Base-by-base conservation (phyloP, 2,329 filamentous ascomycete genomes). In the Arthrobotrys musiformis region DNA sequence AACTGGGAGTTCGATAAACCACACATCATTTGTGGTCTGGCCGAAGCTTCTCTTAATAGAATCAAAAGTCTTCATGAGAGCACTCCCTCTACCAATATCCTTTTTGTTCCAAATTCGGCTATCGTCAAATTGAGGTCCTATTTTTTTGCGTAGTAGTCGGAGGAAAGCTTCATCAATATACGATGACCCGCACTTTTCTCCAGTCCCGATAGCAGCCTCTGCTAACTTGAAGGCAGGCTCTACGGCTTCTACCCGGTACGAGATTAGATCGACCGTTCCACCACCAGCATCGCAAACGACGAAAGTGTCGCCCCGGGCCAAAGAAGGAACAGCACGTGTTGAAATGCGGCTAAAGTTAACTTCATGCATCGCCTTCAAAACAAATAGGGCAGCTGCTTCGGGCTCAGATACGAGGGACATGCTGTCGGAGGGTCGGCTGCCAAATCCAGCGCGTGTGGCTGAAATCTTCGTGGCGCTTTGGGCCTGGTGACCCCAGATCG, bases 271-370 rank as follows among this genome's bases (percentile, higher is more conserved):
- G 2, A 80, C 79, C 1, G 79, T 80, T 17, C 79, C 79, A 7
- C 79, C 79, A 24, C 79, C 79, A 19, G 78, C 76, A 30, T 80
- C 79, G 28, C 79, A 80, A 33, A 79, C 66, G 19, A 80, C 50
- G 7, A 80, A 74, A 7, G 42, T 52, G n/a, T 80, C 72, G 11
- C 68, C 70, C 3, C 48, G 44, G 24, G 72, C 22, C 11, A 68
- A 19, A 0, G 54, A 48, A 17, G 42, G 30, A 19, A 70, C 3
- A 7, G 22, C 30, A 30, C 8, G 33, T 15, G 26, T 62, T 0
- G 37, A 26, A 6, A 48, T 54, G 2, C 61, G 28, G 9, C 30
- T 44, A 28, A 44, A 50, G 42, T 63, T 70, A 17, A n/a, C 24
- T 1, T 70, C 61, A 33, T 70, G 44, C 52, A 78, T 72, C 11